These are phyloP conservation scores for Brassica cretica DNA, from an alignment of 345 rosid species.

Conservation along the genomic window DNA sequence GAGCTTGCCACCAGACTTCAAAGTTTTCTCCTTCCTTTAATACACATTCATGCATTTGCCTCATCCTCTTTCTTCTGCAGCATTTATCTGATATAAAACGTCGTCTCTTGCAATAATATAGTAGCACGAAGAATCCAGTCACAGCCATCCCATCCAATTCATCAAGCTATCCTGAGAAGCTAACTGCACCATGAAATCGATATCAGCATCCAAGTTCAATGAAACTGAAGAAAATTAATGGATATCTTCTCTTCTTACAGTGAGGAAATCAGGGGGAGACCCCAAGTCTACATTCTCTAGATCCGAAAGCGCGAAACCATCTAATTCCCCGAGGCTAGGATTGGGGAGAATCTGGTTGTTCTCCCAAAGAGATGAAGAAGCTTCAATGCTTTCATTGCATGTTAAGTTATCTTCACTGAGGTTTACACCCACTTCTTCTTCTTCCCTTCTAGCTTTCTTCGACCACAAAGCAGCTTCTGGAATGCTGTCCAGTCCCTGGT, in stretches of 20 bases:
- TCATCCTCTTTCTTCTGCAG: no score
- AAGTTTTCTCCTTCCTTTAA: neutral
- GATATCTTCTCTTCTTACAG: conserved; percentile 49
- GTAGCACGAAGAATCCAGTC: neutral
- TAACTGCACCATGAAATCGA: neutral
- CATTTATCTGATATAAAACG: neutral
- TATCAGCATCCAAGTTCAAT: neutral
- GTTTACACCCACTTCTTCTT: conserved; percentile 39
- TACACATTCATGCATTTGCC: neutral
- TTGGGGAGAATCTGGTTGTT: conserved; percentile 35
- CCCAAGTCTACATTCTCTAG: conserved; percentile 72
- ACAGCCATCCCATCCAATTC: neutral
- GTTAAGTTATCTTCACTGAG: conserved; percentile 51
- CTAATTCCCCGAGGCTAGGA: conserved; percentile 32
- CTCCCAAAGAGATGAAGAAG: conserved; percentile 38
- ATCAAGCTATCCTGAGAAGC: neutral
- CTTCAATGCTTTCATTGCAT: conserved; percentile 51
- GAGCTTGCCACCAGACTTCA: neutral
- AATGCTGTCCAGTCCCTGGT: conserved; percentile 43
- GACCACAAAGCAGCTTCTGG: conserved; percentile 51
- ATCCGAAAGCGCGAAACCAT: conserved; percentile 56
- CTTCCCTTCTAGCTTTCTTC: conserved; percentile 70
- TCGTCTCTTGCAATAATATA: neutral
- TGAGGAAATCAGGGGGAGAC: conserved; percentile 69
- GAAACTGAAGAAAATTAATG: neutral